Conservation (phyloP, 148 eudicot species). For the Pharnaceum exiguum region DNA sequence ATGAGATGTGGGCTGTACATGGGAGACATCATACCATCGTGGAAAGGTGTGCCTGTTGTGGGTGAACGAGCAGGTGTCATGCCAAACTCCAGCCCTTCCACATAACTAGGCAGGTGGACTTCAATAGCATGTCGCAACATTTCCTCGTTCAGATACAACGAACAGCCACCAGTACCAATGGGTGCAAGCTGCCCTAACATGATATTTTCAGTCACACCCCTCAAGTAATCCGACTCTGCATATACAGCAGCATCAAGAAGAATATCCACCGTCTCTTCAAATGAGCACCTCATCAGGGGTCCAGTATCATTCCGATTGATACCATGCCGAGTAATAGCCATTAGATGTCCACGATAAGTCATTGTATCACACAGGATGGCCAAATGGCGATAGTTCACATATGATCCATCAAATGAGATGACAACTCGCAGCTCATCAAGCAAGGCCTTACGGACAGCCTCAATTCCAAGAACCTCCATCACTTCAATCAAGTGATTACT, state of each 20-base stretch:
- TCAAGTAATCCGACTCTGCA: slow-evolving; percentile 79
- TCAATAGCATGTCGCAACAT: slow-evolving; percentile 96
- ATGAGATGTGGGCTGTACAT: slow-evolving; percentile 72
- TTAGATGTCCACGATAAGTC: slow-evolving; percentile 98
- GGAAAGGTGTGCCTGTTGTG: slow-evolving; percentile 74
- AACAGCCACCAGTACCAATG: slow-evolving; percentile 93
- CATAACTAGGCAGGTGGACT: slow-evolving; percentile 84
- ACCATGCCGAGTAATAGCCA: slow-evolving; percentile 99
- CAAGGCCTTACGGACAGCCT: slow-evolving; percentile 89
- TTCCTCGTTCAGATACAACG: slow-evolving; percentile 72
- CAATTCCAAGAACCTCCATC: slow-evolving; percentile 94
- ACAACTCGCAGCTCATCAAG: slow-evolving; percentile 94
- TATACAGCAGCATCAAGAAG: slow-evolving; percentile 98
- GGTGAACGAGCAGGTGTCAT: slow-evolving; percentile 93
- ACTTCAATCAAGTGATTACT: slow-evolving; percentile 98
- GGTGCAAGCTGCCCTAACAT: slow-evolving; percentile 99
- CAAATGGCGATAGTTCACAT: slow-evolving; percentile 91
- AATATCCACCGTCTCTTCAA: slow-evolving; percentile 98
- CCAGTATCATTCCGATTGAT: slow-evolving; percentile 95
- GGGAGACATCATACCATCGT: slow-evolving; percentile 94
- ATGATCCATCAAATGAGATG: slow-evolving; percentile 95
- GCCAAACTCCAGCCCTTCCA: slow-evolving; percentile 86
- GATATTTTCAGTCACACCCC: slow-evolving; percentile 98
- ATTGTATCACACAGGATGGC: slow-evolving; percentile 96
- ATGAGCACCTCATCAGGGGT: slow-evolving; percentile 99